Percentiles rank a stretch among this genome's conserved stretches.
phyloP scores from a whole-genome alignment of 495 filamentous ascomycete genomes.

The Penicillium subrubescens region DNA sequence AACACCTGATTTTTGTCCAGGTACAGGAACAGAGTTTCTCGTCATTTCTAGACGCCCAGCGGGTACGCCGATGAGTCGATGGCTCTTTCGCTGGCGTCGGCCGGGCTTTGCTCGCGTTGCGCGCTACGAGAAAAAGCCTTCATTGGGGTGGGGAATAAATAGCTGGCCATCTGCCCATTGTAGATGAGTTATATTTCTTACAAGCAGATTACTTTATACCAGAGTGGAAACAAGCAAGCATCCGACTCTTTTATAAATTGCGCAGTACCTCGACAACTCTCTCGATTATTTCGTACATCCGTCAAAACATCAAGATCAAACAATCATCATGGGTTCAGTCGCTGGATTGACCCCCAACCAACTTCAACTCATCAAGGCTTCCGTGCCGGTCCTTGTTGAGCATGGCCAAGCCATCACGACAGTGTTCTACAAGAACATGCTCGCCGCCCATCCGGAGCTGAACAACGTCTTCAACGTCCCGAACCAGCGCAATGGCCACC shows the following conservation, averaged over 20 bases:
- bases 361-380: conserved; percentile 45
- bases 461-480: conserved; percentile 68
- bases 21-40: background rate
- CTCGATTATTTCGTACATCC: background rate
- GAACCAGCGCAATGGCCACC: conserved; percentile 65
- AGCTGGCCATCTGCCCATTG: background rate
- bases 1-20: background rate
- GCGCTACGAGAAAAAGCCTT: background rate
- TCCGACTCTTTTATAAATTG: background rate
- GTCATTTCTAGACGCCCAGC: conserved; percentile 11
- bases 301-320: background rate
- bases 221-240: background rate
- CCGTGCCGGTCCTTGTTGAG: conserved; percentile 57
- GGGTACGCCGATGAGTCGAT: background rate
- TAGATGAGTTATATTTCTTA: background rate
- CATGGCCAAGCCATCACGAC: conserved; percentile 68
- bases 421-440: conserved; percentile 69
- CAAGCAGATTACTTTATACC: background rate
- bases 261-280: background rate
- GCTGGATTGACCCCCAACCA: conserved; percentile 32
- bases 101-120: background rate
- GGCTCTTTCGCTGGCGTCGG: background rate
- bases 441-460: conserved; percentile 61
- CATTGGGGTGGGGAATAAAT: conserved; percentile 5
- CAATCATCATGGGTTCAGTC: conserved; percentile 21